Evolutionary conservation across 257 asterid species (phyloP).

Genomic region (Gentiana dahurica): DNA sequence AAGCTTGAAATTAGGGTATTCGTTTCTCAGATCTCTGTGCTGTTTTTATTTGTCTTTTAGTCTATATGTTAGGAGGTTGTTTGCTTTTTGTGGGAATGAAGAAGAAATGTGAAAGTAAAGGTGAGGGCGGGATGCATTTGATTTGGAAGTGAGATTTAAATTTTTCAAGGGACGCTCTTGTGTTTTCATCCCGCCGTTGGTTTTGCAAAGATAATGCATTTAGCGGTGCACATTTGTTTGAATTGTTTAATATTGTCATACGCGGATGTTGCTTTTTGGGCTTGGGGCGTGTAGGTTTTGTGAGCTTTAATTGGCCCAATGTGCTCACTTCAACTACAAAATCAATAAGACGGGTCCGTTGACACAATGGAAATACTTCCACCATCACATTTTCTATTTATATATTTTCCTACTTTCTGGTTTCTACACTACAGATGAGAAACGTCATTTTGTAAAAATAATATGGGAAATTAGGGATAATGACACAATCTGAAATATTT

Average conservation of each 20-base stretch:
- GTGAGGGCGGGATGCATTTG: constrained; percentile 30
- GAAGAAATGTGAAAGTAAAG: constrained; percentile 19
- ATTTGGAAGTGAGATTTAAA: constrained; percentile 21
- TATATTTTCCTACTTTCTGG: too few relatives aligned
- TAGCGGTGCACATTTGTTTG: neutral
- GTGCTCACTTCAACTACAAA: too few relatives aligned
- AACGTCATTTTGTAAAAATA: too few relatives aligned
- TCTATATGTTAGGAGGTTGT: neutral
- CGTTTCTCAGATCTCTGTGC: constrained; percentile 10
- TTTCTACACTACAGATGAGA: too few relatives aligned
- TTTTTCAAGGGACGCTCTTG: constrained; percentile 27
- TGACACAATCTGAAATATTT: too few relatives aligned
- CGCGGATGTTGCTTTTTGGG: constrained; percentile 2
- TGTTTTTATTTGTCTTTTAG: neutral
- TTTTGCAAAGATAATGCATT: neutral
- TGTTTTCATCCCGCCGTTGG: constrained; percentile 17
- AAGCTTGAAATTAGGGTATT: neutral
- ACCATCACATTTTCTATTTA: too few relatives aligned
- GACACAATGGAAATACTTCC: too few relatives aligned
- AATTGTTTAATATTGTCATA: neutral
- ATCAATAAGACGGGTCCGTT: too few relatives aligned
- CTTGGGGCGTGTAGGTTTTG: neutral
- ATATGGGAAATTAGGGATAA: too few relatives aligned
- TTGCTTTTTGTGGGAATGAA: constrained; percentile 1
- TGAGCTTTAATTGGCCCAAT: too few relatives aligned